Evolutionary conservation across 2,329 filamentous ascomycete genomes (phyloP).

Genomic region (Periglandula ipomoeae): DNA sequence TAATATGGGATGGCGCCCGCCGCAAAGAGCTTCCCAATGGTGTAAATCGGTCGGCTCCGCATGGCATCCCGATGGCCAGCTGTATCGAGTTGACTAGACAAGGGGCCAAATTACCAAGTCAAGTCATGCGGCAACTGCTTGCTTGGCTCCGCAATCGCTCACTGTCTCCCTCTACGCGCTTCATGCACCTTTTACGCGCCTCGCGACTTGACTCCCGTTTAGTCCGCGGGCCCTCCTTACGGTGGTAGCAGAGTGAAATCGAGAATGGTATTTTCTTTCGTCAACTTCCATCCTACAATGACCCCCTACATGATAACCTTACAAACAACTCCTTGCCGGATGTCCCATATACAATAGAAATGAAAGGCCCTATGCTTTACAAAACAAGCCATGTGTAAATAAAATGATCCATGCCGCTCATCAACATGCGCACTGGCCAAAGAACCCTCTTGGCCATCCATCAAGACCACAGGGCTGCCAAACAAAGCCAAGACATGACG

Average conservation of each 20-base stretch:
- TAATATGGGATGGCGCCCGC: no score
- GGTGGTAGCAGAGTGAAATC: not conserved
- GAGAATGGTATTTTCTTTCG: not conserved
- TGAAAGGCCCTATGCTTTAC: not conserved
- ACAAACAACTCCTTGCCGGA: slow-evolving; percentile 4
- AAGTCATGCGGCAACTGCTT: no score
- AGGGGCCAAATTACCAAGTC: no score
- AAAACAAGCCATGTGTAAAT: not conserved
- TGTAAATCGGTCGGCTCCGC: no score
- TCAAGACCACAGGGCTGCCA: not conserved
- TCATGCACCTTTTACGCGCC: no score
- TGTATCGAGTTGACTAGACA: no score
- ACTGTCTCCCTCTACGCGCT: no score
- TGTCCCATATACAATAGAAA: not conserved
- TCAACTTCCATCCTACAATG: not conserved
- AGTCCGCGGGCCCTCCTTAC: no score
- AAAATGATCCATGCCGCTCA: slow-evolving; percentile 1
- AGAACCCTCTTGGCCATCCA: not conserved
- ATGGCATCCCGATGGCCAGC: no score
- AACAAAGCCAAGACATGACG: not conserved
- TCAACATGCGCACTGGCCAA: not conserved
- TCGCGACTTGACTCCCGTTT: no score
- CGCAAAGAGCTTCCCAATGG: no score
- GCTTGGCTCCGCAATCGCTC: no score
- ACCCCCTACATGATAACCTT: not conserved